A percentile compares a stretch with the other conserved stretches of the same genome.
phyloP scores from a whole-genome alignment of 306 rosid genomes.

The Medicago arabica region DNA sequence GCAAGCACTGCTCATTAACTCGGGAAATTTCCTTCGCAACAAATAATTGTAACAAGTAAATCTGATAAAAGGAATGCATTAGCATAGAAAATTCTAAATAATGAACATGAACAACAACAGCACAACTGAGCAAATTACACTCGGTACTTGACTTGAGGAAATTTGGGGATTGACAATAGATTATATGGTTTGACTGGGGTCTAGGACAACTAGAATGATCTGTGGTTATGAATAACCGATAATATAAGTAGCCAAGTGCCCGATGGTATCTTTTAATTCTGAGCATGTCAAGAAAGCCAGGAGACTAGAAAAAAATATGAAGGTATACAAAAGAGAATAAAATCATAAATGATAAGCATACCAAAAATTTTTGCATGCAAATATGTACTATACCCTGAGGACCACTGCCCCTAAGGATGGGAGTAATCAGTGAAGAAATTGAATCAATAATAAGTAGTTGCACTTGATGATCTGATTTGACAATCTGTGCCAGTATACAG shows the following conservation, averaged over 20 bases:
- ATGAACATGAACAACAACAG: constrained; percentile 32
- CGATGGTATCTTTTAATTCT: background rate
- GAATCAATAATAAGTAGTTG: constrained; percentile 83
- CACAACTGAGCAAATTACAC: constrained; percentile 19
- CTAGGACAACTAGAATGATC: constrained; percentile 11
- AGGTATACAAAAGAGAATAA: constrained; percentile 25
- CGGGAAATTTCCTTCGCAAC: constrained; percentile 16
- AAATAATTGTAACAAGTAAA: constrained; percentile 22
- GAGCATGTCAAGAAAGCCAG: constrained; percentile 22
- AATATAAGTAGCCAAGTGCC: constrained; percentile 9
- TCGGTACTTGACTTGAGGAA: background rate
- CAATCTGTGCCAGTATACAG: constrained; percentile 49
- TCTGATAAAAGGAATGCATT: background rate
- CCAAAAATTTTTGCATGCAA: constrained; percentile 38
- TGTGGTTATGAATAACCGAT: constrained; percentile 15
- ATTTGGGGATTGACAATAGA: constrained; percentile 1
- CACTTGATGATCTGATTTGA: constrained; percentile 54
- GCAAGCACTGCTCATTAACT: constrained; percentile 13
- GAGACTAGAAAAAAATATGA: constrained; percentile 1
- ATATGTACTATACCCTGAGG: constrained; percentile 70
- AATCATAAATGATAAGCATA: background rate
- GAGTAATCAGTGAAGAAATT: constrained; percentile 81
- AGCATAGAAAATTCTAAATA: background rate
- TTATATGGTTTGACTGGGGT: constrained; percentile 13
- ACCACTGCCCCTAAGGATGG: constrained; percentile 80